Percentiles rank a stretch among this genome's conserved stretches.
phyloP scores from a whole-genome alignment of 2,329 filamentous ascomycete genomes.

The Reticulascus tulasneorum region DNA sequence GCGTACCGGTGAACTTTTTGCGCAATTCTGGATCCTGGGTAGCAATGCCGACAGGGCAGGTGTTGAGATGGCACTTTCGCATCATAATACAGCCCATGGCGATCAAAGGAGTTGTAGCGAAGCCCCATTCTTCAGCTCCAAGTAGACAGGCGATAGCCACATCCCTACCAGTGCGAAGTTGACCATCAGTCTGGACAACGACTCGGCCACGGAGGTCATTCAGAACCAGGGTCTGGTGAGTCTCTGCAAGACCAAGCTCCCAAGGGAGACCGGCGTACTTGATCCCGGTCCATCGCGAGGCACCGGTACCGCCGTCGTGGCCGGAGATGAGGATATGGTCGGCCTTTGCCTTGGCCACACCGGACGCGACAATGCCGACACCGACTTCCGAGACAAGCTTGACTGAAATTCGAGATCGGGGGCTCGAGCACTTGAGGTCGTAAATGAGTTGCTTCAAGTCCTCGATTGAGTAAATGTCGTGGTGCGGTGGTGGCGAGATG shows the following conservation, averaged over 20 bases:
- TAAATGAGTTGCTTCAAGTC: slow-evolving; percentile 98
- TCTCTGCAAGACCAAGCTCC: slow-evolving; percentile 95
- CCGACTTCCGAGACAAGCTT: slow-evolving; percentile 97
- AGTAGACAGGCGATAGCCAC: slow-evolving; percentile 91
- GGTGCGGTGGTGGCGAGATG: slow-evolving; percentile 92
- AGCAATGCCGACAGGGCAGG: slow-evolving; percentile 87
- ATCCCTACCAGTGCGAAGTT: slow-evolving; percentile 87
- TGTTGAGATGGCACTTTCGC: slow-evolving; percentile 73
- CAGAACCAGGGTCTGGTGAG: slow-evolving; percentile 90
- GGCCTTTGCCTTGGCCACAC: slow-evolving; percentile 95
- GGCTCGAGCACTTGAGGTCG: slow-evolving; percentile 94
- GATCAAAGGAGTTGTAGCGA: slow-evolving; percentile 89
- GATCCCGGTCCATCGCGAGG: slow-evolving; percentile 96
- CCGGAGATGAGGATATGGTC: slow-evolving; percentile 96
- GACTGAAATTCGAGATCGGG: slow-evolving; percentile 86
- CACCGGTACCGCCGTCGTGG: slow-evolving; percentile 94
- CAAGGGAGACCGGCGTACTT: slow-evolving; percentile 96
- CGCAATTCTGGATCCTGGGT: slow-evolving; percentile 92
- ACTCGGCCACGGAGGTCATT: slow-evolving; percentile 95
- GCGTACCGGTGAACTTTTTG: slow-evolving; percentile 88
- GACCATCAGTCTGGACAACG: slow-evolving; percentile 93
- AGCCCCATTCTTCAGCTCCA: slow-evolving; percentile 97
- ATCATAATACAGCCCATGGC: slow-evolving; percentile 98
- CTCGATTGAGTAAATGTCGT: slow-evolving; percentile 98
- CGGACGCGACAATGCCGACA: slow-evolving; percentile 94